phyloP scores from a whole-genome alignment of 1,139 yeast genomes.

The Hansenula sp. region DNA sequence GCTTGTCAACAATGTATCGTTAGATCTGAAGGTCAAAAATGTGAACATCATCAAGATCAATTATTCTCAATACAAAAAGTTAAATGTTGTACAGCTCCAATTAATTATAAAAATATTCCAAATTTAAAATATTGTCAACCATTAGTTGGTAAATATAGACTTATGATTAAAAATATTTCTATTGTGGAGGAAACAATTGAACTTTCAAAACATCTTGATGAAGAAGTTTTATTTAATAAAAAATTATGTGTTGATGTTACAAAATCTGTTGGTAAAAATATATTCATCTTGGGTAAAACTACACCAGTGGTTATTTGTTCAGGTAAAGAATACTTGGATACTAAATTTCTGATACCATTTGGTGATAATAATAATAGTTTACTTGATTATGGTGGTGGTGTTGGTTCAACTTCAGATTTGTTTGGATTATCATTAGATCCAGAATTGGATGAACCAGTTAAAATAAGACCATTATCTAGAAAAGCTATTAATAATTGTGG shows the following conservation, averaged over 20 bases:
- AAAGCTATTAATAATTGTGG: background rate
- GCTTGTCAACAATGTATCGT: slow-evolving; percentile 8
- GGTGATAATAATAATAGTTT: background rate
- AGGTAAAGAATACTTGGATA: background rate
- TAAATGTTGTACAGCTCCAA: no score
- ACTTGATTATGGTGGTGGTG: background rate
- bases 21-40: slow-evolving; percentile 5
- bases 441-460: background rate
- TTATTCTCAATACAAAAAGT: slow-evolving; percentile 5
- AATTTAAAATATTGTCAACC: background rate
- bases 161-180: slow-evolving; percentile 3
- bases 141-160: background rate
- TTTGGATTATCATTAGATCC: background rate
- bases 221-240: slow-evolving; percentile 12
- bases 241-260: slow-evolving; percentile 7
- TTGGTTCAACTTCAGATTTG: background rate
- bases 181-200: slow-evolving; percentile 1
- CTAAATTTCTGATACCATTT: background rate
- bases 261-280: slow-evolving; percentile 8
- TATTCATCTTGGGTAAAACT: slow-evolving; percentile 4
- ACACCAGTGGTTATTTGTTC: background rate
- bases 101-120: no score
- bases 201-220: slow-evolving; percentile 5
- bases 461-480: slow-evolving; percentile 2
- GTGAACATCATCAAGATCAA: slow-evolving; percentile 5